phyloP scores from a whole-genome alignment of 768 basidiomycete species.

The Pleurotus djamor region DNA sequence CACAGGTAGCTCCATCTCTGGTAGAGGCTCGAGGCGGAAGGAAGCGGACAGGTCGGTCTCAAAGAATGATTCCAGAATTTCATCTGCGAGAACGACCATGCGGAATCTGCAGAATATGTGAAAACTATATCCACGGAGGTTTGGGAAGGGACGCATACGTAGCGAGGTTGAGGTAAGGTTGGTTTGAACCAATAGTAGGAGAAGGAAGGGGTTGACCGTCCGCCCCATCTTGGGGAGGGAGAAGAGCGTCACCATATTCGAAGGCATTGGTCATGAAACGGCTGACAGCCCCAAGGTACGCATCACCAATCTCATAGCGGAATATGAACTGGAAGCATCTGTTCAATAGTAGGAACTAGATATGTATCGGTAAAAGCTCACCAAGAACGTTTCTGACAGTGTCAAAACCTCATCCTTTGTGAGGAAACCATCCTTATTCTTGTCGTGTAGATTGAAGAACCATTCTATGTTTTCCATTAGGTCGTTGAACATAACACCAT shows the following conservation, averaged over 20 bases:
- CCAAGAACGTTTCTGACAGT: conserved; percentile 90
- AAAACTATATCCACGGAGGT: not conserved
- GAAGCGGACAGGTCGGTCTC: conserved; percentile 88
- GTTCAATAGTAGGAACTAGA: conserved; percentile 6
- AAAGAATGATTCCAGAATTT: conserved; percentile 95
- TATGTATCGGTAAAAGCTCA: conserved; percentile 28
- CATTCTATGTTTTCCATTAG: conserved; percentile 99
- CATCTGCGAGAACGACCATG: conserved; percentile 98
- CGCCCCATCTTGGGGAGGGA: conserved; percentile 45
- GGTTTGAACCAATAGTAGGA: conserved; percentile 63
- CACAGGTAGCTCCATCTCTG: conserved; percentile 63
- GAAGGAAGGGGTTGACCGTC: conserved; percentile 34
- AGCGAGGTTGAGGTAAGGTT: conserved; percentile 90
- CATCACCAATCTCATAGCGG: conserved; percentile 94
- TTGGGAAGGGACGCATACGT: conserved; percentile 49
- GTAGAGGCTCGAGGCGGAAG: conserved; percentile 74
- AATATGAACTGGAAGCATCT: conserved; percentile 80
- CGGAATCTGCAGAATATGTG: conserved; percentile 66
- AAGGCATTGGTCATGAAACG: conserved; percentile 98
- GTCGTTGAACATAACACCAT: conserved; percentile 93
- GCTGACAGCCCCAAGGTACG: conserved; percentile 93
- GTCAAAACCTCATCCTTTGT: conserved; percentile 97
- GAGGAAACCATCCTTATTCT: conserved; percentile 92
- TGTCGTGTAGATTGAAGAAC: conserved; percentile 96
- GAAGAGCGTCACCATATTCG: conserved; percentile 95